These are phyloP conservation scores for Viola pubescens DNA, from an alignment of 441 rosid species.

Conservation along the genomic window DNA sequence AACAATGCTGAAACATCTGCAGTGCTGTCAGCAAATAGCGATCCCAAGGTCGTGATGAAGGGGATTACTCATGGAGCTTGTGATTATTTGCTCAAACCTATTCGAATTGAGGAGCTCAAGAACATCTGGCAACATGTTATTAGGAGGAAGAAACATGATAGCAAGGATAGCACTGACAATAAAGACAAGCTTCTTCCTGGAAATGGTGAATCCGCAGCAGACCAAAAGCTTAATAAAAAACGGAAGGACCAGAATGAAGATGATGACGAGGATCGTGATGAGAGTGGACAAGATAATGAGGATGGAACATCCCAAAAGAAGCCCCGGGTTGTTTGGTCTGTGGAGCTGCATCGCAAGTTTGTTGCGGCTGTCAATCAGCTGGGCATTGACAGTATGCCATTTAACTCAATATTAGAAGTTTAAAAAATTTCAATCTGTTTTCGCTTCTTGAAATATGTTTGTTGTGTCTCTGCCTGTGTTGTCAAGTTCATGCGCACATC, in stretches of 20 bases:
- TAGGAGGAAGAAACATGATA: conserved; percentile 53
- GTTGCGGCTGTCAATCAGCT: conserved; percentile 81
- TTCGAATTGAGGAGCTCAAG: conserved; percentile 72
- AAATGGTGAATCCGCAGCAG: conserved; percentile 28
- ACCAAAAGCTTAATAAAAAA: conserved; percentile 44
- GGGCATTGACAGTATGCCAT: conserved; percentile 79
- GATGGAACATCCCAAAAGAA: conserved; percentile 68
- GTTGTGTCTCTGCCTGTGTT: too few species aligned
- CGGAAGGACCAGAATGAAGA: conserved; percentile 68
- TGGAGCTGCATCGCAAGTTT: conserved; percentile 81
- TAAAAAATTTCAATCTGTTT: not conserved
- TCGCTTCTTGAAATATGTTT: too few species aligned
- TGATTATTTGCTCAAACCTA: conserved; percentile 84
- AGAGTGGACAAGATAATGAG: conserved; percentile 59
- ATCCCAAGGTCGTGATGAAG: conserved; percentile 77
- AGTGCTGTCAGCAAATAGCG: conserved; percentile 90
- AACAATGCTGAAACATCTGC: conserved; percentile 12
- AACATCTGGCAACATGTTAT: conserved; percentile 96
- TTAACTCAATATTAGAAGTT: conserved; percentile 9
- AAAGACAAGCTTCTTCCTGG: conserved; percentile 27
- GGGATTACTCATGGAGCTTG: conserved; percentile 88
- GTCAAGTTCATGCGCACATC: too few species aligned
- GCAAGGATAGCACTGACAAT: conserved; percentile 34
- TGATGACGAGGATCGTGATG: conserved; percentile 63
- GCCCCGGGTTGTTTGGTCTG: conserved; percentile 94